Base-by-base conservation (phyloP, 1,284 basidiomycete species). In the Ustanciosporium gigantosporum region DNA sequence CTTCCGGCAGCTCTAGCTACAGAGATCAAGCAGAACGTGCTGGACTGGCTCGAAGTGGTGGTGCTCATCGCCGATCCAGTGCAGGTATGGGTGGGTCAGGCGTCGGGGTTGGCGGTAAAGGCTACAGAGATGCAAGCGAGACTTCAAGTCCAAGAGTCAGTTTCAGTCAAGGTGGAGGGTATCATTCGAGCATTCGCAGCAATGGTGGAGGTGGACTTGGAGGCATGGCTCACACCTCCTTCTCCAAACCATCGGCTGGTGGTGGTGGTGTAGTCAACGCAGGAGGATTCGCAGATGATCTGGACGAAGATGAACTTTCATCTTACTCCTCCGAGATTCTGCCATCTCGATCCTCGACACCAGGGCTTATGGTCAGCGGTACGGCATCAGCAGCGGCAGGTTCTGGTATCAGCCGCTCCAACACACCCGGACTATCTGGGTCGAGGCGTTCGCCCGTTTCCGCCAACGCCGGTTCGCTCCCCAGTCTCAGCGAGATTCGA, bases 281-380 rank as follows among this genome's bases (percentile, higher is more conserved):
- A 16, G 43, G 55, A 20, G 56, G 61, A 14, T 65, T 65, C n/a
- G 55, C 55, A 9, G 61, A 65, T 24, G 61, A 65, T 31, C 35
- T 59, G 37, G 65, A 64, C 14, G 65, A 67, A 35, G 65, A 58
- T 11, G 59, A 51, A 25, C 32, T 31, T 2, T 47, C 56, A 1
- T 43, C 31, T 9, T 52, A 31, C 17, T 64, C 60, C 1, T 41
- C 55, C 16, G 60, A 64, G 3, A 32, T 46, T 5, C 31, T 64
- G 9, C 46, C 55, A 1, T 58, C 60, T 8, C 35, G 53, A 6
- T 46, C 52, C 3, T 48, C 48, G 9, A 57, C 53, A 2, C 52
- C 57, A 0, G 57, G 50, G 3, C 25, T 42, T 3, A 9, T 29
- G n/a, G 27, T 9, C n/a, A n/a, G 11, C 11, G 9, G 8, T 8